Percentiles rank a stretch among this genome's conserved stretches.
Evolutionary conservation across 257 asterid species (phyloP).

Genomic region (Jaltomata sinuosa): DNA sequence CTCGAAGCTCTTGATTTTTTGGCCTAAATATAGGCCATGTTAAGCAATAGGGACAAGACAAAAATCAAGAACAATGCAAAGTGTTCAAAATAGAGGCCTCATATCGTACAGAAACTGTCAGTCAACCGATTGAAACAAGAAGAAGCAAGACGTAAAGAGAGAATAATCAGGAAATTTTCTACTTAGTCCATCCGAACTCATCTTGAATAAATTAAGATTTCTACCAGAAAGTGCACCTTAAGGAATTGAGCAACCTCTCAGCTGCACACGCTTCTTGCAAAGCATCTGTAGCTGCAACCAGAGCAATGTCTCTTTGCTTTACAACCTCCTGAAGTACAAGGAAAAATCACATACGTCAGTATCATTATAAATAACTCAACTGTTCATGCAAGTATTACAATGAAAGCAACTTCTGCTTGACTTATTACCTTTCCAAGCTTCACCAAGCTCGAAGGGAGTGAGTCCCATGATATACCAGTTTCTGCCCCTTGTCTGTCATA

Average conservation of each 20-base stretch:
- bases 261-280: constrained; percentile 77
- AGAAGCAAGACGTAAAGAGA: neutral
- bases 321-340: constrained; percentile 38
- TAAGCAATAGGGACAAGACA: neutral
- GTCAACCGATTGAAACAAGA: neutral
- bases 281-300: constrained; percentile 63
- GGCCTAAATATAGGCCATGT: neutral
- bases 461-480: constrained; percentile 43
- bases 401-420: neutral
- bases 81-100: neutral
- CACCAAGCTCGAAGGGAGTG: constrained; percentile 42
- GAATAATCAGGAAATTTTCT: neutral
- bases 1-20: no score
- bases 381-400: neutral
- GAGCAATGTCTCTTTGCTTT: constrained; percentile 51
- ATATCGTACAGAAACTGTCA: neutral
- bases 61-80: neutral
- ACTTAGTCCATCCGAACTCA: neutral
- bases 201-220: neutral
- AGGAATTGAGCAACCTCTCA: constrained; percentile 67
- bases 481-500: constrained; percentile 46
- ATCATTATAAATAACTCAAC: neutral
- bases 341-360: neutral
- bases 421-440: constrained; percentile 61
- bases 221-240: constrained; percentile 32